Percentiles rank a stretch among this genome's conserved stretches.
Evolutionary conservation across 2,329 filamentous ascomycete genomes (phyloP).

Genomic region (Kalaharituber pfeilii): DNA sequence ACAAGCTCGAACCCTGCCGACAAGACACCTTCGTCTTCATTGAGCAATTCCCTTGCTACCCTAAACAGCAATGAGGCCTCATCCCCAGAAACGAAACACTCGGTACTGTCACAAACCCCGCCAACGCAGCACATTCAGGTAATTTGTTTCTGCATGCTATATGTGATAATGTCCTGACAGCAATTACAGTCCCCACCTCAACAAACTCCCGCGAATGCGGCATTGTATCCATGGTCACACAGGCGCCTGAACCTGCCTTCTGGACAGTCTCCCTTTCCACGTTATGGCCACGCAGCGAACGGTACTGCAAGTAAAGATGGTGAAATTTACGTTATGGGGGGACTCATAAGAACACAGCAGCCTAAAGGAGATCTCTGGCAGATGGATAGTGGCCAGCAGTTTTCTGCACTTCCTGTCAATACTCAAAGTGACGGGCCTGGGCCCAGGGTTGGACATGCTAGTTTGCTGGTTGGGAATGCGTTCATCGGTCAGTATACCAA

Average conservation of each 20-base stretch:
- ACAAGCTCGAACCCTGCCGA: slow-evolving; percentile 1
- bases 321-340: slow-evolving; percentile 94
- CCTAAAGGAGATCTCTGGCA: slow-evolving; percentile 88
- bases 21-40: slow-evolving; percentile 15
- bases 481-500: slow-evolving; percentile 45
- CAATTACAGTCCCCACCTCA: slow-evolving; percentile 11
- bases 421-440: slow-evolving; percentile 90
- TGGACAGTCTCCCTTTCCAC: slow-evolving; percentile 73
- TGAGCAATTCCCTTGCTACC: slow-evolving; percentile 16
- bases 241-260: slow-evolving; percentile 72
- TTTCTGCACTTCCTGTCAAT: slow-evolving; percentile 79
- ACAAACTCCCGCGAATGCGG: slow-evolving; percentile 40
- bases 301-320: slow-evolving; percentile 85
- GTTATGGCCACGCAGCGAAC: slow-evolving; percentile 95
- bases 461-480: slow-evolving; percentile 87
- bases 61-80: slow-evolving; percentile 4
- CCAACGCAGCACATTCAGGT: not conserved
- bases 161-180: not conserved
- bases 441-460: slow-evolving; percentile 83
- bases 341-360: slow-evolving; percentile 81
- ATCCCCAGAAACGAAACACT: not conserved
- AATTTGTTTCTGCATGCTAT: not conserved
- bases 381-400: slow-evolving; percentile 69
- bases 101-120: not conserved
- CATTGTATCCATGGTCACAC: slow-evolving; percentile 92